Conservation (phyloP, 768 basidiomycete genomes). For the Suillus ampliporus region DNA sequence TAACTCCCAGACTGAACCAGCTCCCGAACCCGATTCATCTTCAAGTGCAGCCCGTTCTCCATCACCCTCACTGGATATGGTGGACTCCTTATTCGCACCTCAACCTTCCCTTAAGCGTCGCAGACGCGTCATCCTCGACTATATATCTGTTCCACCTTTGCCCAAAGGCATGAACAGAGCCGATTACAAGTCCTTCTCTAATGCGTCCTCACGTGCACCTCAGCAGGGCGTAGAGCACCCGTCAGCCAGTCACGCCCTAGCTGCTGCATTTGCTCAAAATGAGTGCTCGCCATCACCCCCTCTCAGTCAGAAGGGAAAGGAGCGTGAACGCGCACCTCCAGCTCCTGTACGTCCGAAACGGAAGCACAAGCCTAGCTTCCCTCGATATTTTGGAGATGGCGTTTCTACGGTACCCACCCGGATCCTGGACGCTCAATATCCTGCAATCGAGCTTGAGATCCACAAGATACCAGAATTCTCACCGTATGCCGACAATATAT, state of each 20-base stretch:
- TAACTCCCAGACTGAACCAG: conserved; percentile 9
- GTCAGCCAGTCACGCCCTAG: conserved; percentile 1
- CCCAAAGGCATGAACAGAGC: conserved; percentile 26
- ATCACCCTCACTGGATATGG: conserved; percentile 15
- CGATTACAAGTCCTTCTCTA: conserved; percentile 22
- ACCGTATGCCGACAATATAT: not conserved
- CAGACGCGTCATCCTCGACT: conserved; percentile 16
- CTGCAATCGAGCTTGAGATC: conserved; percentile 7
- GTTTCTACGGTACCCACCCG: not conserved
- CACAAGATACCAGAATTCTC: not conserved
- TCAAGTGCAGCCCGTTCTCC: not conserved
- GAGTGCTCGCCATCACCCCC: not conserved
- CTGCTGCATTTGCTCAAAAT: conserved; percentile 9
- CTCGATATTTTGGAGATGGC: conserved; percentile 6
- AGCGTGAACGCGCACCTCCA: conserved; percentile 19
- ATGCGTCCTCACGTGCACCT: not conserved
- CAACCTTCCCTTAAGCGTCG: conserved; percentile 25
- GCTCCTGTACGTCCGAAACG: not conserved
- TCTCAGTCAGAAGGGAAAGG: conserved; percentile 27
- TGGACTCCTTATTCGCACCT: conserved; percentile 37
- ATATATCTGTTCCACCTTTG: conserved; percentile 28
- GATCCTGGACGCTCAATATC: conserved; percentile 19
- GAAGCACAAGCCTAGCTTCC: not conserved
- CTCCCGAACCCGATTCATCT: not conserved
- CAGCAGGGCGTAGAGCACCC: not conserved